Base-by-base conservation (phyloP, 306 rosid genomes). In the Ziziphus jujuba region DNA sequence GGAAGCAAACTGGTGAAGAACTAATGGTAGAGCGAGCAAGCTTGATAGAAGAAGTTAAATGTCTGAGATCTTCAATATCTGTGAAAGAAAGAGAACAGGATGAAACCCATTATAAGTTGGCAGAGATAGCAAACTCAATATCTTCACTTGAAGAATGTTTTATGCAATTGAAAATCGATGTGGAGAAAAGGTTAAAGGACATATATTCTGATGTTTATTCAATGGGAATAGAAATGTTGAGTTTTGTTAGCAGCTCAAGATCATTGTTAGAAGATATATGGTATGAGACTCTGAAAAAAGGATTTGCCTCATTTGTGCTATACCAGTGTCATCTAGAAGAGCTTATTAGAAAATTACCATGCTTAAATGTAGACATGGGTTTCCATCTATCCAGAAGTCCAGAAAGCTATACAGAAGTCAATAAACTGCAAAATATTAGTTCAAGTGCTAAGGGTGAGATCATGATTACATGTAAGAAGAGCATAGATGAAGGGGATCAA, bases 1-100 rank as follows among this genome's bases (percentile, higher is more conserved):
- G 86, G 92, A 85, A 86, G 84, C 91, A 82, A 77, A 74, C 81
- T 28, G 61, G 91, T 57, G 91, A 90, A 74, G 75, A 86, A 58
- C 73, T 83, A 66, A 79, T 77, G 82, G 56, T 71, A 20, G 93
- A 90, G 80, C 84, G 72, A 80, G 84, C 74, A 71, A 83, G 72
- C 77, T 72, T 90, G 75, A 73, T 60, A 56, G 76, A 87, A 53
- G 89, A 92, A 83, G 83, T 79, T 76, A 81, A 80, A 66, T 77
- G 68, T 56, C 92, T 90, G 61, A 84, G 84, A 70, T 80, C 77
- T 78, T 81, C 78, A 61, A 38, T 82, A 24, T 35, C 56, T 51
- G 65, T 72, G 60, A 83, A 77, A 83, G 96, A 90, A 78, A 76
- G 73, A 28, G 96, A 90, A 73, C 80, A 77, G 72, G 86, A 86